phyloP scores from a whole-genome alignment of 1,139 yeast genomes.

The Nakaseomyces glabratus region DNA sequence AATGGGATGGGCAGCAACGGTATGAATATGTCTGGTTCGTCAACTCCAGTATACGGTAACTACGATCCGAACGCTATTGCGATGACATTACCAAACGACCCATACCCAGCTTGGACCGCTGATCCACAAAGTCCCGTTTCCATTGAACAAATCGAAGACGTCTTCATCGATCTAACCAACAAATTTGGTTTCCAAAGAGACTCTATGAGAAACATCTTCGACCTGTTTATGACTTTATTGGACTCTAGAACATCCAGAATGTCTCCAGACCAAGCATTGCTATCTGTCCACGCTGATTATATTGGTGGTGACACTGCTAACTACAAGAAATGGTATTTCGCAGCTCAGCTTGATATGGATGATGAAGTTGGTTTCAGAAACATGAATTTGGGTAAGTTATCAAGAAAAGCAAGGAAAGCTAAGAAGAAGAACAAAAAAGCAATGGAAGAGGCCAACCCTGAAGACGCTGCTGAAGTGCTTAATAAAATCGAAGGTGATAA shows the following conservation, averaged over 20 bases:
- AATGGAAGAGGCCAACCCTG: slow-evolving; percentile 39
- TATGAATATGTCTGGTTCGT: slow-evolving; percentile 55
- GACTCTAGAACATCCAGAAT: slow-evolving; percentile 95
- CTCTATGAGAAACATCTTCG: slow-evolving; percentile 94
- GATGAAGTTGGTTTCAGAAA: slow-evolving; percentile 70
- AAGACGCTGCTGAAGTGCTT: slow-evolving; percentile 38
- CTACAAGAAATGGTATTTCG: slow-evolving; percentile 92
- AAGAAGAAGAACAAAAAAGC: slow-evolving; percentile 57
- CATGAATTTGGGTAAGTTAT: slow-evolving; percentile 69
- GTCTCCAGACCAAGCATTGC: slow-evolving; percentile 91
- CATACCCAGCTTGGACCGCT: slow-evolving; percentile 94
- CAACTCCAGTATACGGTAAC: slow-evolving; percentile 82
- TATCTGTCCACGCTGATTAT: slow-evolving; percentile 91
- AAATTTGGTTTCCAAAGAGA: slow-evolving; percentile 97
- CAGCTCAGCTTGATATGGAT: slow-evolving; percentile 81
- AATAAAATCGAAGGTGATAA: slow-evolving; percentile 84
- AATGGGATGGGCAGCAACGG: background rate
- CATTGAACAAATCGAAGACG: slow-evolving; percentile 83
- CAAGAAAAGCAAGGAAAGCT: slow-evolving; percentile 45
- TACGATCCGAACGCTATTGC: slow-evolving; percentile 58
- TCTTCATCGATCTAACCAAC: slow-evolving; percentile 80
- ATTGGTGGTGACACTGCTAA: slow-evolving; percentile 92
- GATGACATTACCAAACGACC: slow-evolving; percentile 50
- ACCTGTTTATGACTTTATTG: slow-evolving; percentile 83
- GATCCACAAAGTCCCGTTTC: slow-evolving; percentile 82